Evolutionary conservation across 768 basidiomycete species (phyloP), one percentile per base, ranked within the genome.

Genomic region (Pseudohyphozyma bogoriensis): DNA sequence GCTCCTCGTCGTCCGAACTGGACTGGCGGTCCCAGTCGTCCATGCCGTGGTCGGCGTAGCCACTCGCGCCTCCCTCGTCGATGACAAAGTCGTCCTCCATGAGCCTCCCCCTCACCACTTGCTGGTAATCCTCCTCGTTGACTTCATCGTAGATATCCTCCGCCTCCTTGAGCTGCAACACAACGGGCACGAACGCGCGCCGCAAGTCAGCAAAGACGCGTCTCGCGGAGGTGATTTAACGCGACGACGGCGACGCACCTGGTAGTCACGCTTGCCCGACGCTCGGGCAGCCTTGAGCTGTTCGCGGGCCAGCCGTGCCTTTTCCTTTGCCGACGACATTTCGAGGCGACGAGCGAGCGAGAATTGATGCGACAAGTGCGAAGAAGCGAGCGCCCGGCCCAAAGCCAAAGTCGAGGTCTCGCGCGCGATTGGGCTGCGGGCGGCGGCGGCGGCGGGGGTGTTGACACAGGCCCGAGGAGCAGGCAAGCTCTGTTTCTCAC

Each of bases 31-130:
- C 63, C 85, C 89, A 96, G 70, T 93, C 91, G 60, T 97, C 95
- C 83, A 90, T 85, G 7, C 95, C 95, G 71, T 95, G 89, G 76
- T 99, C 95, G 72, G 85, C 84, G 69, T 99, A 97, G 8, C 89
- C 95, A 31, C 53, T 60, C 80, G 59, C 62, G 0, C 85, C 81
- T 31, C 90, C 90, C 75, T 97, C 95, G 70, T 97, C 95, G 39
- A 86, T 85, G 24, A 97, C 88, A 63, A 99, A 99, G 73, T 99
- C 95, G 65, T 96, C 90, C 66, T 78, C 77, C 60, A 87, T 84
- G 10, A 95, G 78, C 22, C 95, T 79, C 1, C 84, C 83, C 57
- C 80, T 81, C 7, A 99, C 95, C 57, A 99, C 86, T 24, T 79
- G 78, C 66, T 80, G 82, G 73, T 97, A 99, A 67, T 90, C 84